phyloP scores from a whole-genome alignment of 345 rosid genomes.

The Garcia nutans region DNA sequence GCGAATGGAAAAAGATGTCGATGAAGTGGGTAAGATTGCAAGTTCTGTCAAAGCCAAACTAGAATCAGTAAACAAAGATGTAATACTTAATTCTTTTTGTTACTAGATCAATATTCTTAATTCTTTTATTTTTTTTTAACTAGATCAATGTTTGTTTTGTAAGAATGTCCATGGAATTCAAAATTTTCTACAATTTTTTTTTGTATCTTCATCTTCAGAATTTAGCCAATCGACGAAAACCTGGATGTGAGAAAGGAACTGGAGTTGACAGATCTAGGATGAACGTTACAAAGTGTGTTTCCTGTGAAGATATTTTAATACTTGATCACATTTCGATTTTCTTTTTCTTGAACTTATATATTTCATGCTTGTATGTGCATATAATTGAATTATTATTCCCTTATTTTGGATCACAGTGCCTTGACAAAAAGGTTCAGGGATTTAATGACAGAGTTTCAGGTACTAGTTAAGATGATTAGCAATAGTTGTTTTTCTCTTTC shows the following conservation, averaged over 20 bases:
- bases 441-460: constrained; percentile 91
- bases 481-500: background rate
- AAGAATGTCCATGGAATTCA: background rate
- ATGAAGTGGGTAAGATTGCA: constrained; percentile 88
- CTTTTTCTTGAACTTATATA: background rate
- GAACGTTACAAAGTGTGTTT: constrained; percentile 69
- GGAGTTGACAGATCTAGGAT: constrained; percentile 85
- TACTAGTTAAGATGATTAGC: constrained; percentile 14
- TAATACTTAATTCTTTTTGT: constrained; percentile 20
- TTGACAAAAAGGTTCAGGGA: constrained; percentile 58
- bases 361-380: background rate
- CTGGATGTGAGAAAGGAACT: constrained; percentile 89
- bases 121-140: background rate
- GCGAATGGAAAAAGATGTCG: constrained; percentile 90
- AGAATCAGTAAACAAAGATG: constrained; percentile 79
- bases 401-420: constrained; percentile 48
- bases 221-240: constrained; percentile 77
- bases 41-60: constrained; percentile 69
- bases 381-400: background rate
- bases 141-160: background rate
- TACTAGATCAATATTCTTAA: background rate
- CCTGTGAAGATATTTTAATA: constrained; percentile 1
- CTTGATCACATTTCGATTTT: background rate
- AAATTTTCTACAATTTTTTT: constrained; percentile 15
- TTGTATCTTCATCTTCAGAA: constrained; percentile 43